Conservation (phyloP, 2,329 filamentous ascomycete genomes). For the Epichloe amarillans region DNA sequence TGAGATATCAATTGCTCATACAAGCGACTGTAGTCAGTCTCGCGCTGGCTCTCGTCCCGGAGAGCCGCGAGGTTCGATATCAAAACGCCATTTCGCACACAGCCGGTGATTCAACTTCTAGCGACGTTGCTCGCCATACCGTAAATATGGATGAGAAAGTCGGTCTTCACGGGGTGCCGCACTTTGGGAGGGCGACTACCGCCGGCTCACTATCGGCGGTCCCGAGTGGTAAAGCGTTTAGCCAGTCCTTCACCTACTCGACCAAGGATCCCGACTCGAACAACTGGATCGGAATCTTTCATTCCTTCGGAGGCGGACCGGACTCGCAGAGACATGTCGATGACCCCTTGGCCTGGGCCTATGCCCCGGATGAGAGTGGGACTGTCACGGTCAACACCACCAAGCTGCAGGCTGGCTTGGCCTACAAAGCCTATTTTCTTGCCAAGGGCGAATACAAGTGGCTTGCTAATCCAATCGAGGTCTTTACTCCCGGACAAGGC, state of each 20-base stretch:
- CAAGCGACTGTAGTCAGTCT: constrained; percentile 1
- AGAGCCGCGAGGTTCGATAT: neutral
- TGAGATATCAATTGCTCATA: constrained; percentile 2
- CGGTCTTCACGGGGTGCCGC: neutral
- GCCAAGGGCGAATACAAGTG: constrained; percentile 22
- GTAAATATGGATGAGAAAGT: neutral
- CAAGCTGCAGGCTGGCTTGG: constrained; percentile 14
- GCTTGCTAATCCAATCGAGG: constrained; percentile 20
- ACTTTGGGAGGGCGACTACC: neutral
- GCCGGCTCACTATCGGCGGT: constrained; percentile 1
- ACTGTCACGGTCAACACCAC: constrained; percentile 13
- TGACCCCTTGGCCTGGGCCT: constrained; percentile 19
- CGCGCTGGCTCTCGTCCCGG: neutral
- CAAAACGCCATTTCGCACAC: neutral
- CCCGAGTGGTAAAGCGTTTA: neutral
- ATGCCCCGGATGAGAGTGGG: constrained; percentile 16
- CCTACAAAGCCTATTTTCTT: constrained; percentile 25
- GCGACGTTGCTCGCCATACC: neutral
- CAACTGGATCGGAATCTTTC: constrained; percentile 28
- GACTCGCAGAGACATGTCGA: constrained; percentile 17
- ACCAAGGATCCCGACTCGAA: constrained; percentile 12
- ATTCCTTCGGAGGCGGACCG: constrained; percentile 20
- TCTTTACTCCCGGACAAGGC: constrained; percentile 13
- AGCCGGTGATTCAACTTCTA: neutral
- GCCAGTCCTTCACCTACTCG: constrained; percentile 15